Conservation (phyloP, 305 asterid genomes). For the Solanum hybrid region DNA sequence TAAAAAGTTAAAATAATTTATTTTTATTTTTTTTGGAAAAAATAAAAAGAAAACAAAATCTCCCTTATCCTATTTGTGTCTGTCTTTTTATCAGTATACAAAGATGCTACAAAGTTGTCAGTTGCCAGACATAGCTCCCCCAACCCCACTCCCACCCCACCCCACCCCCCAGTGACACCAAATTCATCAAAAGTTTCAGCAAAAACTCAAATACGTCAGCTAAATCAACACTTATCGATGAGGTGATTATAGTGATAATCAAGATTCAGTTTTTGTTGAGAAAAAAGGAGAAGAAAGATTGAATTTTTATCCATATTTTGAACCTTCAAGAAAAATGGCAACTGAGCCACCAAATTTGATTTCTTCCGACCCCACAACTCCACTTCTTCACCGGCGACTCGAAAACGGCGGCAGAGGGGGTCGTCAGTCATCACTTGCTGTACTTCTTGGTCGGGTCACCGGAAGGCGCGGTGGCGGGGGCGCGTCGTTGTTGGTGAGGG, state of each 20-base stretch:
- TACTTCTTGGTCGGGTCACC: conserved; percentile 62
- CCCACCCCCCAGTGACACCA: neutral
- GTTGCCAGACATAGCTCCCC: neutral
- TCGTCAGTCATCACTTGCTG: conserved; percentile 32
- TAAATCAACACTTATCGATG: neutral
- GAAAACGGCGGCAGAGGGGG: conserved; percentile 27
- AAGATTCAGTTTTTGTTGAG: neutral
- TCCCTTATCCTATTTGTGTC: neutral
- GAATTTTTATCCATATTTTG: neutral
- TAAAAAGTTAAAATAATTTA: neutral
- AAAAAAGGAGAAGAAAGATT: neutral
- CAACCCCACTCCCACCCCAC: neutral
- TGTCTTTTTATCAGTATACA: neutral
- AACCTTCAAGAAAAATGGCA: neutral
- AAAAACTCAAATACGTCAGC: neutral
- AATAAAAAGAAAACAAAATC: neutral
- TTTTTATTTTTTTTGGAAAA: too few species aligned
- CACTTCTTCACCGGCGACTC: conserved; percentile 56
- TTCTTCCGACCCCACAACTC: conserved; percentile 9
- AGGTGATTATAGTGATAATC: neutral
- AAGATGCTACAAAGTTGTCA: neutral
- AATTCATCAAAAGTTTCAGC: neutral
- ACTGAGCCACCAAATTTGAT: neutral
- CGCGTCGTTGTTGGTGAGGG: conserved; percentile 73
- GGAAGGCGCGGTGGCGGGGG: conserved; percentile 39